Evolutionary conservation across 2,329 filamentous ascomycete species (phyloP).

Genomic region (Triangularia setosa): DNA sequence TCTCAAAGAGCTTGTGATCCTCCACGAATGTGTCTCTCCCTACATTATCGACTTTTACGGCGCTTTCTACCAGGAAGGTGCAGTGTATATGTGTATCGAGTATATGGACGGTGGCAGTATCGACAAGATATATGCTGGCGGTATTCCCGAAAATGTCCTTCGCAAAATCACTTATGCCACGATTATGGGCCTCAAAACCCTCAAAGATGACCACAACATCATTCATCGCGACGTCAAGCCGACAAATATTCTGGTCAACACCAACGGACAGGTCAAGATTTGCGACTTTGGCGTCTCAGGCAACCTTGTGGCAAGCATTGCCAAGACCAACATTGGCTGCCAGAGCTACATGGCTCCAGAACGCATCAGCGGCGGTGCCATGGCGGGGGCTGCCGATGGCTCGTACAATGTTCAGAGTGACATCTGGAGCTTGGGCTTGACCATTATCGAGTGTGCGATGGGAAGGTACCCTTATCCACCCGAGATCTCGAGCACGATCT

Average conservation of each 20-base stretch:
- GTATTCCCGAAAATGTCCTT: constrained; percentile 82
- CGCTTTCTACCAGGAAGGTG: constrained; percentile 97
- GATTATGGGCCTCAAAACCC: constrained; percentile 81
- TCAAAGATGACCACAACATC: constrained; percentile 98
- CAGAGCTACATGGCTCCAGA: constrained; percentile 99
- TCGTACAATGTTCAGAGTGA: constrained; percentile 98
- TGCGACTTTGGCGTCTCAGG: constrained; percentile 98
- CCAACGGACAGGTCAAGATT: constrained; percentile 88
- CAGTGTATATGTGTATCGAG: constrained; percentile 98
- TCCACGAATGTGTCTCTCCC: constrained; percentile 90
- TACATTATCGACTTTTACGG: constrained; percentile 99
- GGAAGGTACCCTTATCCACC: constrained; percentile 94
- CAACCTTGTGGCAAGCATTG: constrained; percentile 94
- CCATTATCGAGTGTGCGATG: constrained; percentile 92
- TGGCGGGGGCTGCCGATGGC: constrained; percentile 68
- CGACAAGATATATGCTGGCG: constrained; percentile 89
- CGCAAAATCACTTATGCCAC: constrained; percentile 89
- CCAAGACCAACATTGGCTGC: constrained; percentile 97
- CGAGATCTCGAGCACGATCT: constrained; percentile 97
- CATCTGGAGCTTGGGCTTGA: constrained; percentile 93
- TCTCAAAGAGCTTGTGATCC: constrained; percentile 93
- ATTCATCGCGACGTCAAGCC: constrained; percentile 98
- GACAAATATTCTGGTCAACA: constrained; percentile 95
- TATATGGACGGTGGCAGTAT: constrained; percentile 99
- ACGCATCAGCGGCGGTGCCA: constrained; percentile 81